Percentiles rank a stretch among this genome's conserved stretches.
Conservation (phyloP, 1,284 basidiomycete genomes). For the Trametes pubescens region DNA sequence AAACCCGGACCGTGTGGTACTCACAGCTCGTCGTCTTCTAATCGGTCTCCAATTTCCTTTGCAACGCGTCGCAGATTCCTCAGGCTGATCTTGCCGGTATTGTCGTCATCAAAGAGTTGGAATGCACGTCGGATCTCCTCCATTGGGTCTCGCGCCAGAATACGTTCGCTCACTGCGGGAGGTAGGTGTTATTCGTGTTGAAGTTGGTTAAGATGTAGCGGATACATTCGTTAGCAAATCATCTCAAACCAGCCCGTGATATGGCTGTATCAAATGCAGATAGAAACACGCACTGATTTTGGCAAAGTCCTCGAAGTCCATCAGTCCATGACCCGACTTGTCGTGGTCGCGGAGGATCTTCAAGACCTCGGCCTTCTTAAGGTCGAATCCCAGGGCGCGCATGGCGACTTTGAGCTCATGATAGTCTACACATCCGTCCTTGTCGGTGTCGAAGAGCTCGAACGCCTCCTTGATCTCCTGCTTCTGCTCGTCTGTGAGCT, state of each 20-base stretch:
- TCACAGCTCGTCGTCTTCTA: constrained; percentile 98
- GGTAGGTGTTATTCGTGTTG: constrained; percentile 28
- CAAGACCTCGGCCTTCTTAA: constrained; percentile 98
- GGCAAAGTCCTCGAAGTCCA: constrained; percentile 95
- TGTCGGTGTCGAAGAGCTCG: constrained; percentile 98
- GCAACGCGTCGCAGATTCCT: constrained; percentile 94
- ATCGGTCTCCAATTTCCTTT: constrained; percentile 94
- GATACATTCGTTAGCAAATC: background rate
- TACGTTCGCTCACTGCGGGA: constrained; percentile 88
- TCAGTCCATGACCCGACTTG: constrained; percentile 88
- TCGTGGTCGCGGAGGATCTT: constrained; percentile 95
- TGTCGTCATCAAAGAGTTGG: constrained; percentile 96
- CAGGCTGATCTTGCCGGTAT: constrained; percentile 93
- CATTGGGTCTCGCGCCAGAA: constrained; percentile 93
- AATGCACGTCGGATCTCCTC: constrained; percentile 97
- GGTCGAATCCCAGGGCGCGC: constrained; percentile 96
- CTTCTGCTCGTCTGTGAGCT: constrained; percentile 94
- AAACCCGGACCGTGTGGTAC: constrained; percentile 40
- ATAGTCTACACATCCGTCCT: constrained; percentile 96
- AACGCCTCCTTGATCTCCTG: constrained; percentile 99
- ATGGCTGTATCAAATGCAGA: constrained; percentile 1
- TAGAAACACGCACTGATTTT: constrained; percentile 86
- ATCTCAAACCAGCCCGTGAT: background rate
- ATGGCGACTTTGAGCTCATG: constrained; percentile 99
- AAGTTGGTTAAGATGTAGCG: constrained; percentile 12